Base-by-base conservation (phyloP, 495 filamentous ascomycete genomes). In the Letharia lupina region DNA sequence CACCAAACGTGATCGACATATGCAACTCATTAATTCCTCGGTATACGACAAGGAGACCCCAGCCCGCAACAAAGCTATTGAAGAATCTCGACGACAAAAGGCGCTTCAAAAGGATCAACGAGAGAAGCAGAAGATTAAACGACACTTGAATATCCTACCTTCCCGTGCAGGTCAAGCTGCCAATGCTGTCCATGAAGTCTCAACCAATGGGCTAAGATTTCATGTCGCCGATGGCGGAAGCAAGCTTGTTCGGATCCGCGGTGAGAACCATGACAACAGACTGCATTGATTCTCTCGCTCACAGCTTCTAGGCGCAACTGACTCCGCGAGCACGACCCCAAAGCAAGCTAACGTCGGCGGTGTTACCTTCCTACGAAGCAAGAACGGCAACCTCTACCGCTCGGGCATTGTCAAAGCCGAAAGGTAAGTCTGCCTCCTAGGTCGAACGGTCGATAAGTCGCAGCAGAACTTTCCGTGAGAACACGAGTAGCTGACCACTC, bases 301-400 rank as follows among this genome's bases (percentile, higher is more conserved):
- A 86, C 78, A 66, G 60, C 57, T 73, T 59, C 28, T 69, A 89
- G 90, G 84, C 76, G 83, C 87, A 68, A 75, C 75, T 45, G 88
- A 86, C 74, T 79, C 82, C 54, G 83, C 83, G 66, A 85, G 82
- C 64, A 79, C 81, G 33, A 96, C 93, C 9, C 93, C 93, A 0
- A 96, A 93, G 75, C 82, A 82, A 73, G 84, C 90, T 39, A 80
- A 79, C 7, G 78, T 98, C 68, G 91, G 86, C 41, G 93, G 93
- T 60, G 91, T 97, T 65, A 86, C 82, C 50, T 98, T 96, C 75
- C 83, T 91, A 68, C 84, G 93, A 64, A 96, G 90, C 76, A 96
- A 94, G 74, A 89, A 88, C 70, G 93, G 93, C 62, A 98, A 98
- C 65, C 83, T 98, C 62, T 89, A 91, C 71, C 90, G 91, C 58